Base-by-base conservation (phyloP, 2,329 filamentous ascomycete genomes). In the Plectosphaerella plurivora region DNA sequence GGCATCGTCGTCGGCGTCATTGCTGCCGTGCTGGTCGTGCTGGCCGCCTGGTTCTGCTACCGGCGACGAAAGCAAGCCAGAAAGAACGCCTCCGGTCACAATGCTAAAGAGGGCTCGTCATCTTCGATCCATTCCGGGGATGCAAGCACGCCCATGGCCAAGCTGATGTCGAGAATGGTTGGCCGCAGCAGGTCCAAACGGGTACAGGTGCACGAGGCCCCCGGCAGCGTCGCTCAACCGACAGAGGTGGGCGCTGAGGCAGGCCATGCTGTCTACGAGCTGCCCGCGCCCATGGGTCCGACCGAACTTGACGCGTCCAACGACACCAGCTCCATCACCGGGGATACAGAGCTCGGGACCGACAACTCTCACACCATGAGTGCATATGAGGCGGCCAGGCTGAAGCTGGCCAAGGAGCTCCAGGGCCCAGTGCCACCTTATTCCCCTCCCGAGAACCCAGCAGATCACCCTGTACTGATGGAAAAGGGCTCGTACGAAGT, bases 371-470 rank as follows among this genome's bases (percentile, higher is more conserved):
- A 70, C 3, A 65, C 65, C 18, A 53, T 76, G 36, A 76, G 69
- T 42, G 68, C 74, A 2, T 84, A 83, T 54, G 78, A 84, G 53
- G 58, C 72, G 12, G 75, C 76, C 1, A 68, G 73, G 54, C 69
- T 72, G 52, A 82, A 79, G 61, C 60, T 82, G 28, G 76, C 79
- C 15, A 69, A 72, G 46, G 76, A 80, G 53, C 70, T 79, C 25
- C 73, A 75, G 55, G 75, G 77, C 0, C 74, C 76, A 2, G 72
- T 77, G 6, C 76, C 78, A 5, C 70, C 71, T 9, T 81, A 81
- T 58, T 68, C 68, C 0, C 75, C 75, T n/a, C 68, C 73, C 1
- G 57, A 60, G 33, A 65, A 62, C 12, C 61, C 49, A 12, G 58
- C 63, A 25, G 58, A 60, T 22, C 61, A 69, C 22, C 57, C 60